Conservation (phyloP, 1,284 basidiomycete genomes). For the Anthracocystis walkeri region DNA sequence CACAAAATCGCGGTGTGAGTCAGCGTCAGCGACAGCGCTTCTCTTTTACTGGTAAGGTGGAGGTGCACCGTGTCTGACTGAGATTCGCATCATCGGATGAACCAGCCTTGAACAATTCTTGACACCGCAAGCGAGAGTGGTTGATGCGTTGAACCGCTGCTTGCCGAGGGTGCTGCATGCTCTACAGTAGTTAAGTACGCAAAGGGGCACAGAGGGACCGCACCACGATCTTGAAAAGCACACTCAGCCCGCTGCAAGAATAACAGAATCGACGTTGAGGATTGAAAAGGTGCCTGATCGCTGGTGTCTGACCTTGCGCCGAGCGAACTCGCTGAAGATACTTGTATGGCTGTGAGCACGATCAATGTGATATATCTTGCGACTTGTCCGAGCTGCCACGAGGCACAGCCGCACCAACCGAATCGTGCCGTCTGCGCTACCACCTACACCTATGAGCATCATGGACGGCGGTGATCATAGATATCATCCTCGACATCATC, state of each 20-base stretch:
- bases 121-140: neutral
- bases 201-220: neutral
- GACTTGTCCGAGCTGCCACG: too few species aligned
- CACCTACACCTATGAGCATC: neutral
- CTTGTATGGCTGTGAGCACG: too few species aligned
- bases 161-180: neutral
- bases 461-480: conserved; percentile 30
- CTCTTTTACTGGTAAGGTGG: conserved; percentile 15
- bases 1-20: conserved; percentile 14
- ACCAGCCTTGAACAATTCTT: neutral
- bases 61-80: conserved; percentile 23
- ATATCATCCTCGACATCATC: conserved; percentile 27
- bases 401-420: too few species aligned
- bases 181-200: too few species aligned
- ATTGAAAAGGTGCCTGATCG: too few species aligned
- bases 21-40: conserved; percentile 12
- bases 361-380: neutral
- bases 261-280: too few species aligned
- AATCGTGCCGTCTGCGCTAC: too few species aligned
- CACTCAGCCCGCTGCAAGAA: neutral
- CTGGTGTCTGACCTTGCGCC: too few species aligned
- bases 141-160: neutral
- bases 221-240: neutral
- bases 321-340: too few species aligned
- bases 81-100: conserved; percentile 20